Evolutionary conservation across 129 eudicot genomes (phyloP).

Genomic region (Apium graveolens): DNA sequence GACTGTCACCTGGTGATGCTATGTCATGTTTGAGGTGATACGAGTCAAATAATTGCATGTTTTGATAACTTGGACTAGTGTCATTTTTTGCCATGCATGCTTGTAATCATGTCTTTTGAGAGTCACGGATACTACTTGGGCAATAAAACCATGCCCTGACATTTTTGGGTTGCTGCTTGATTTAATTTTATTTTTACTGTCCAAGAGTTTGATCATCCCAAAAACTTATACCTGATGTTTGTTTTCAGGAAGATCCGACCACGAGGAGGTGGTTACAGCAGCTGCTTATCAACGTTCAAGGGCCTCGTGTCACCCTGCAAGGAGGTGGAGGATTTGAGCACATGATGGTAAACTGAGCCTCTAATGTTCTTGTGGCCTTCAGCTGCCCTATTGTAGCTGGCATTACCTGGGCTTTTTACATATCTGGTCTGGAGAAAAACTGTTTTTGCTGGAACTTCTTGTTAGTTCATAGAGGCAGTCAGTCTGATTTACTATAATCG

Average conservation of each 20-base stretch:
- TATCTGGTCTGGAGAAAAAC: no score
- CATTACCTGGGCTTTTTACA: not conserved
- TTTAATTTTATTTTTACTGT: slow-evolving; percentile 17
- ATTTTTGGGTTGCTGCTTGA: slow-evolving; percentile 80
- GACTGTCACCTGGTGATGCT: not conserved
- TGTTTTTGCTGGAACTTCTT: not conserved
- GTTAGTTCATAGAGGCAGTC: not conserved
- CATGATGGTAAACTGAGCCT: slow-evolving; percentile 39
- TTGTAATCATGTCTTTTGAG: not conserved
- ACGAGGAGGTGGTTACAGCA: slow-evolving; percentile 87
- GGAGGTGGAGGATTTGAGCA: slow-evolving; percentile 85
- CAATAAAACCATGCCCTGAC: slow-evolving; percentile 20
- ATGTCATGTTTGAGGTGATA: not conserved
- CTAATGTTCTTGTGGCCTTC: not conserved
- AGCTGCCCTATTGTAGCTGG: not conserved
- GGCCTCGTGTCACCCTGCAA: slow-evolving; percentile 65
- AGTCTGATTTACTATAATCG: not conserved
- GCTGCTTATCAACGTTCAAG: slow-evolving; percentile 72
- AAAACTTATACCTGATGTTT: not conserved
- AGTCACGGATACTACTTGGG: not conserved
- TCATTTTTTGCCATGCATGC: not conserved
- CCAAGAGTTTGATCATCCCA: not conserved
- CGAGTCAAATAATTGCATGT: not conserved
- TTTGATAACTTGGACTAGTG: not conserved
- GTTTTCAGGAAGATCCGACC: slow-evolving; percentile 76